Evolutionary conservation across 139 green algal species (phyloP).

Genomic region (Chlamydomonas sp.): DNA sequence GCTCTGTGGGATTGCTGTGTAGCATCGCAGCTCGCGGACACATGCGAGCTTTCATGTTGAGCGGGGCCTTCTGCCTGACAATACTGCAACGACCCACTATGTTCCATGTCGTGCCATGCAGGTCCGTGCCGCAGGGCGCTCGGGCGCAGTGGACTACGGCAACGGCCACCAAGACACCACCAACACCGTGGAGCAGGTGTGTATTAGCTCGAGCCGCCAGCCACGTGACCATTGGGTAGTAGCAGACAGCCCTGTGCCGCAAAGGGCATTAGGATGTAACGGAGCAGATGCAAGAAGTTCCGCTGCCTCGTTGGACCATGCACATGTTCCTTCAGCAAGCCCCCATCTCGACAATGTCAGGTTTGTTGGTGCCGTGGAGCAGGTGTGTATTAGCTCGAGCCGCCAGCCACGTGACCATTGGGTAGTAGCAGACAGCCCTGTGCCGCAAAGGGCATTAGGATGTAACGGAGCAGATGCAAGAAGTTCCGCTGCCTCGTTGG

Average conservation of each 20-base stretch:
- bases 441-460: not conserved
- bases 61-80: not conserved
- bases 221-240: not conserved
- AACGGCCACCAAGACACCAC: conserved; percentile 75
- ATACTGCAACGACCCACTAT: not conserved
- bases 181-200: conserved; percentile 88
- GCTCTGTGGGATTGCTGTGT: no score
- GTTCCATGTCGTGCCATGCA: not conserved
- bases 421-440: not conserved
- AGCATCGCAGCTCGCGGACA: no score
- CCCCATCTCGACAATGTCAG: no score
- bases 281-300: no score
- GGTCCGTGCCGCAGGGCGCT: conserved; percentile 69
- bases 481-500: no score
- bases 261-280: no score
- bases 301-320: no score
- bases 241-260: not conserved
- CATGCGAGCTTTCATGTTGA: not conserved
- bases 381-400: conserved; percentile 26
- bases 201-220: not conserved
- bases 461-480: no score
- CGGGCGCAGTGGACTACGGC: conserved; percentile 63
- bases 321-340: no score
- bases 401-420: no score
- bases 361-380: no score